These are phyloP conservation scores for Daldinia decipiens DNA, from an alignment of 495 filamentous ascomycete genomes.

Conservation along the genomic window DNA sequence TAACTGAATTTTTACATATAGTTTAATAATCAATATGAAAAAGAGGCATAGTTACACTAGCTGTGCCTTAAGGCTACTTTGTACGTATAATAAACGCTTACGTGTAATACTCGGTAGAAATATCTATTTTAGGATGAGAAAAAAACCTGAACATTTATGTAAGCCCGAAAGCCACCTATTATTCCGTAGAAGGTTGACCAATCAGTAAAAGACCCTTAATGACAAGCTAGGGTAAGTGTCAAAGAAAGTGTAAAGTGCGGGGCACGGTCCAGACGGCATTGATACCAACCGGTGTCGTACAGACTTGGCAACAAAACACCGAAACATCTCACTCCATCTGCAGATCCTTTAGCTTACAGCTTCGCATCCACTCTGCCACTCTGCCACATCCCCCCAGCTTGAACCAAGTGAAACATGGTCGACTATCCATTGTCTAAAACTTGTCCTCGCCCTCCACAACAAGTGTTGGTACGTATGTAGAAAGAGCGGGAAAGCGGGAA, in stretches of 20 bases:
- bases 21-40: background rate
- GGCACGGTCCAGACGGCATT: constrained; percentile 37
- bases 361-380: constrained; percentile 35
- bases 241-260: background rate
- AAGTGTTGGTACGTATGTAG: constrained; percentile 3
- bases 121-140: constrained; percentile 11
- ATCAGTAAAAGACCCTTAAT: background rate
- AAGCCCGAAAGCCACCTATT: constrained; percentile 14
- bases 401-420: constrained; percentile 36
- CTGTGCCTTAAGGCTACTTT: background rate
- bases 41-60: background rate
- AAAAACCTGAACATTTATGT: background rate
- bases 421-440: constrained; percentile 37
- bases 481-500: background rate
- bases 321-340: constrained; percentile 35
- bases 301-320: constrained; percentile 38
- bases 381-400: constrained; percentile 10
- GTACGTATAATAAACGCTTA: background rate
- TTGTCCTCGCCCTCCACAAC: constrained; percentile 20
- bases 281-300: constrained; percentile 32
- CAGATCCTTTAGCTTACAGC: constrained; percentile 21
- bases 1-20: background rate
- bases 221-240: constrained; percentile 1
- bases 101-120: constrained; percentile 1
- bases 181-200: background rate